Conservation (phyloP, 371 early-diverging fungal genomes). For the Massospora cicadina region DNA sequence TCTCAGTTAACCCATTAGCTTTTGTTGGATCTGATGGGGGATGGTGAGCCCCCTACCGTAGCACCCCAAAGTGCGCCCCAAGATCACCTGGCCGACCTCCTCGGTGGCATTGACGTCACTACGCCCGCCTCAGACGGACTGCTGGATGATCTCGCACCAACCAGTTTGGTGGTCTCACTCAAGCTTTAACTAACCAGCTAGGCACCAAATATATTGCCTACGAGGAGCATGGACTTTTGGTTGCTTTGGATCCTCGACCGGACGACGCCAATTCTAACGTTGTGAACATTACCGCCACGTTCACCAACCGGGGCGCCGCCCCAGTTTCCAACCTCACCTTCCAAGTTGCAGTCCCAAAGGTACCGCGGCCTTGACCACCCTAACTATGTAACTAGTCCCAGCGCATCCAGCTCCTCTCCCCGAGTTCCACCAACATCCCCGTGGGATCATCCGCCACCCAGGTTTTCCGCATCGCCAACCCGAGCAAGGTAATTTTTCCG, state of each 20-base stretch:
- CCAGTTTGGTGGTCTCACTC: background rate
- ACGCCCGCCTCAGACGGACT: background rate
- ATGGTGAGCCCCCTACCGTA: background rate
- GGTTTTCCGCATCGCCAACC: constrained; percentile 65
- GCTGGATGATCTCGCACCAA: background rate
- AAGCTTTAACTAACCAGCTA: background rate
- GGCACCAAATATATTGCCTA: constrained; percentile 34
- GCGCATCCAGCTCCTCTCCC: constrained; percentile 65
- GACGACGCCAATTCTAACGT: constrained; percentile 34
- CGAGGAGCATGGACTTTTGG: constrained; percentile 48
- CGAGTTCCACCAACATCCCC: constrained; percentile 37
- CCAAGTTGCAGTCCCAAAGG: constrained; percentile 82
- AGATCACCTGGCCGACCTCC: constrained; percentile 3
- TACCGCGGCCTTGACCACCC: background rate
- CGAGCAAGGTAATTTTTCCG: constrained; percentile 36
- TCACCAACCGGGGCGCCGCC: constrained; percentile 37
- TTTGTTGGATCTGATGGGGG: constrained; percentile 10
- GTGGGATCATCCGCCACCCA: constrained; percentile 50
- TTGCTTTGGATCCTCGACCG: constrained; percentile 45
- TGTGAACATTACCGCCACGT: constrained; percentile 45
- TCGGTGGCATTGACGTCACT: background rate
- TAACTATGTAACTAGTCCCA: constrained; percentile 22
- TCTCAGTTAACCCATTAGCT: background rate
- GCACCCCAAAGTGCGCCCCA: background rate
- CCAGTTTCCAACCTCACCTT: constrained; percentile 47